Evolutionary conservation across 2,329 filamentous ascomycete genomes (phyloP), one percentile per base, ranked within the genome.

Genomic region (Colletotrichum gigasporum): DNA sequence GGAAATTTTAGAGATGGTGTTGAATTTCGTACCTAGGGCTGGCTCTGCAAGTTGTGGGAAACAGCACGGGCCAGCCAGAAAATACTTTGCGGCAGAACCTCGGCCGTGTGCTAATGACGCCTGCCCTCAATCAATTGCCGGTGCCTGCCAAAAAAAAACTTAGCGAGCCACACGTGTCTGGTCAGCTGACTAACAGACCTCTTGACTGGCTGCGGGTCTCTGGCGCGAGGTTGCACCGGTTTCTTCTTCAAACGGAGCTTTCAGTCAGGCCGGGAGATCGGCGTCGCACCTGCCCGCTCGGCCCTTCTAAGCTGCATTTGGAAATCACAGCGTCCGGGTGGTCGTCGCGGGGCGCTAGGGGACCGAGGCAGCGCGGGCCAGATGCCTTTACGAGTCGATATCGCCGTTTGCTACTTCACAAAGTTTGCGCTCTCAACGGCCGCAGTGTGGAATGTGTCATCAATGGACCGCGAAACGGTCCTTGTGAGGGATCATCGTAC

Each of bases 11-110:
- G 72, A 75, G 70, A 77, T 79, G 75, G 18, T 35, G 44, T 32
- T 78, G 42, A 74, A 73, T 78, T 78, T 74, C 67, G 78, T 77
- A 59, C 55, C 53, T 65, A 69, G 69, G 71, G 68, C 65, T 66
- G 47, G 44, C 24, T 50, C 32, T 63, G 67, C 70, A 65, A 67
- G 69, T 51, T 60, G 56, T 52, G 48, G 30, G 59, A 24, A 57
- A 22, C 18, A 16, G 48, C 45, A 60, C 48, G 30, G 56, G 16
- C 26, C 30, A 57, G 6, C n/a, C 51, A 65, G 68, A 69, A 69
- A 69, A 70, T 69, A 66, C n/a, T 8, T n/a, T 8, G 22, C 42
- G 42, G 42, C 42, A 45, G 42, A 45, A 45, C 18, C n/a, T 22
- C 42, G 42, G n/a, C n/a, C n/a, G 39, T 20, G 51, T 54, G 51